Percentiles rank a stretch among this genome's conserved stretches.
These are phyloP conservation scores for Penicillium vulpinum DNA, from an alignment of 2,329 filamentous ascomycete species.

Conservation along the genomic window DNA sequence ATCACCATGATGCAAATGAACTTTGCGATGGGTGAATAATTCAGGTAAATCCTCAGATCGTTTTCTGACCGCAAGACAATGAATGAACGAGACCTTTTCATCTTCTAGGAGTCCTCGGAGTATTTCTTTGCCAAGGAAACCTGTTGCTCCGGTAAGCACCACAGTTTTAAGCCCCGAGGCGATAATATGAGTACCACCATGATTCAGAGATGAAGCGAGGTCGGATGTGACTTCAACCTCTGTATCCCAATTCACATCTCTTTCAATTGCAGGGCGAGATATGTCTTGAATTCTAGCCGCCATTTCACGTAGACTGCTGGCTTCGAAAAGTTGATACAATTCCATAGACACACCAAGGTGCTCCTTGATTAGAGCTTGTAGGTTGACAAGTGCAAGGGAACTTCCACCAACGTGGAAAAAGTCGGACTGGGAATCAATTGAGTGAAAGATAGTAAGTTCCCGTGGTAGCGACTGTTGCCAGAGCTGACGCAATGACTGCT, in stretches of 20 bases:
- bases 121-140: slow-evolving; percentile 24
- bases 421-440: slow-evolving; percentile 15
- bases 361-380: slow-evolving; percentile 18
- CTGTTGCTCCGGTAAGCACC: slow-evolving; percentile 20
- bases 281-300: slow-evolving; percentile 8
- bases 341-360: slow-evolving; percentile 10
- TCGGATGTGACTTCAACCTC: slow-evolving; percentile 10
- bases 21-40: slow-evolving; percentile 16
- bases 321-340: slow-evolving; percentile 18
- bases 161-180: slow-evolving; percentile 5
- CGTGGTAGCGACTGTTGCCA: slow-evolving; percentile 18
- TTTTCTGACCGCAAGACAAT: slow-evolving; percentile 22
- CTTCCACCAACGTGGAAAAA: slow-evolving; percentile 25
- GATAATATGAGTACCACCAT: neutral
- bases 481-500: slow-evolving; percentile 14
- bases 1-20: slow-evolving; percentile 16
- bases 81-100: slow-evolving; percentile 3
- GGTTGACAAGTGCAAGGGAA: slow-evolving; percentile 15
- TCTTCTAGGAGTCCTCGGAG: slow-evolving; percentile 14
- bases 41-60: neutral
- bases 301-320: slow-evolving; percentile 21
- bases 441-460: slow-evolving; percentile 11
- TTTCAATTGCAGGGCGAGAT: neutral
- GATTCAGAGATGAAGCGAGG: neutral
- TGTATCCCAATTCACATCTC: slow-evolving; percentile 14